phyloP scores from a whole-genome alignment of 2,329 filamentous ascomycete genomes.

The Fonsecaea pedrosoi region DNA sequence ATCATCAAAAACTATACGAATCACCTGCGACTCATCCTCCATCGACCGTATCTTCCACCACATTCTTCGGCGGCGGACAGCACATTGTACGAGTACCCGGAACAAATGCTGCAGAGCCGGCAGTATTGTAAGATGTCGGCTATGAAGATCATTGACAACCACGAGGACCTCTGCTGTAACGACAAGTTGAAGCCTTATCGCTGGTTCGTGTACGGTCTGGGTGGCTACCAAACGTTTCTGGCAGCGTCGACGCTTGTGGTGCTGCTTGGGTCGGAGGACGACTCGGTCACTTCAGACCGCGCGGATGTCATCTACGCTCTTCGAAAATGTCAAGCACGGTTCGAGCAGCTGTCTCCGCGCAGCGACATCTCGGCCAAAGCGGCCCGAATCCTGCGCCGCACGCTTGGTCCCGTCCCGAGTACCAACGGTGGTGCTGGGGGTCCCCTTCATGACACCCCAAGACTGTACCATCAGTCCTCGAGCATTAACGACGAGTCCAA shows the following conservation, averaged over 20 bases:
- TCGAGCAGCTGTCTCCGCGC: conserved; percentile 45
- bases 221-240: conserved; percentile 52
- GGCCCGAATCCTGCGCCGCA: conserved; percentile 43
- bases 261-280: conserved; percentile 36
- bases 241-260: conserved; percentile 45
- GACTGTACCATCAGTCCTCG: conserved; percentile 1
- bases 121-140: conserved; percentile 46
- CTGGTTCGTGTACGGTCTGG: conserved; percentile 50
- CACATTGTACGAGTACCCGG: conserved; percentile 14
- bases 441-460: not conserved
- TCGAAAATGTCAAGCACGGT: conserved; percentile 43
- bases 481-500: conserved; percentile 13
- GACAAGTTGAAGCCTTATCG: conserved; percentile 47
- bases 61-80: conserved; percentile 44
- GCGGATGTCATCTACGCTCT: conserved; percentile 43
- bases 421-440: not conserved
- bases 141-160: conserved; percentile 46
- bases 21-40: conserved; percentile 48
- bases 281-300: conserved; percentile 39
- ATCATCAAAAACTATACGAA: conserved; percentile 51
- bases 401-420: conserved; percentile 2
- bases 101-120: conserved; percentile 43
- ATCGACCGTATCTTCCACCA: conserved; percentile 44
- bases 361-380: conserved; percentile 49
- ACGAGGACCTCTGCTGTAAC: conserved; percentile 44